Evolutionary conservation across 352 stramenopile species (phyloP).

Genomic region (Elongisporangium undulatum): DNA sequence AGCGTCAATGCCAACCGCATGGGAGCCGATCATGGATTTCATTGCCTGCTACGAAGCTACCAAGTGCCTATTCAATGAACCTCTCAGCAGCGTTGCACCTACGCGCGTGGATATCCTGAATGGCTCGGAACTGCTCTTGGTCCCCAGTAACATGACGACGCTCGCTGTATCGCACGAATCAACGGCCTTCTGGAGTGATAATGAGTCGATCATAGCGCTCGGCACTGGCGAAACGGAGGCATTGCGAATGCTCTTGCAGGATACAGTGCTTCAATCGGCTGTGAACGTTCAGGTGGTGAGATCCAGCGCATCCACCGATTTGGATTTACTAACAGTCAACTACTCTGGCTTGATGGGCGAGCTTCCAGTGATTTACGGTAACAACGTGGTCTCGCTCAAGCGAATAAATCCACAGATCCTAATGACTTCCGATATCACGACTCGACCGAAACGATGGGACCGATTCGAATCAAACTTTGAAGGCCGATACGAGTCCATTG

Average conservation of each 20-base stretch:
- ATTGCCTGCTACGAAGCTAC: slow-evolving; percentile 7
- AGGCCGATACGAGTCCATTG: neutral
- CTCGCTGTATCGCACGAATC: slow-evolving; percentile 1
- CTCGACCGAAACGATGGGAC: neutral
- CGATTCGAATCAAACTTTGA: neutral
- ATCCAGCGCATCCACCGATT: neutral
- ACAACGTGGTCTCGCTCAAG: neutral
- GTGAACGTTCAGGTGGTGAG: neutral
- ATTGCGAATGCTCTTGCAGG: neutral
- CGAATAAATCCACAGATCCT: neutral
- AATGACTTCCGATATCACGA: neutral
- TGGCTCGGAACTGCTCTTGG: slow-evolving; percentile 1
- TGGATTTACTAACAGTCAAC: neutral
- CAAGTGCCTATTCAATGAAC: slow-evolving; percentile 5
- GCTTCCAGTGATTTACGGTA: neutral
- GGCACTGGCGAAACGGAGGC: neutral
- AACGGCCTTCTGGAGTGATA: neutral
- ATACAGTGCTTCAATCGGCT: neutral
- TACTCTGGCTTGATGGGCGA: neutral
- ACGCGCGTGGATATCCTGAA: slow-evolving; percentile 2
- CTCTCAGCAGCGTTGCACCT: neutral
- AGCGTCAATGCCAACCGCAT: neutral
- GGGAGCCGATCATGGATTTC: slow-evolving; percentile 8
- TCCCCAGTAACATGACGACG: neutral
- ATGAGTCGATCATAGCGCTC: neutral